These are phyloP conservation scores for Thyridium curvatum DNA, from an alignment of 2,329 filamentous ascomycete species.

Conservation along the genomic window DNA sequence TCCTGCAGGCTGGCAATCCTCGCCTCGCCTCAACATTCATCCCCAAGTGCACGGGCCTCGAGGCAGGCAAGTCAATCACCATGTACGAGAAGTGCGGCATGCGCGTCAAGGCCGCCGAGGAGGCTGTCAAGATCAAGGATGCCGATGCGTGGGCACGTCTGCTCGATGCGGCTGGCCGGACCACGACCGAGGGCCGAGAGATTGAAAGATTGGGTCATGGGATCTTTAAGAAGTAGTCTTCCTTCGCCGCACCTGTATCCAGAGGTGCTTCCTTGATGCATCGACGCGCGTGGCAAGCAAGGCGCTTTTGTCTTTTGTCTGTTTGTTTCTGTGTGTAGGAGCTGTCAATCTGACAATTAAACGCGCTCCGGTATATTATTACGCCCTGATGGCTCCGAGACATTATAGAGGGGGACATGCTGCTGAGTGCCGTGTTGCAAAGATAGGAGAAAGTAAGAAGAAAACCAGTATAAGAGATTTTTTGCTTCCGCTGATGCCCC, in stretches of 20 bases:
- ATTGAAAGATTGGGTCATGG: conserved; percentile 72
- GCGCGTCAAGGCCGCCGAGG: conserved; percentile 82
- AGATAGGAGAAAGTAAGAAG: too few species aligned
- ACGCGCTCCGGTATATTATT: too few species aligned
- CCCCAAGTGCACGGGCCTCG: conserved; percentile 73
- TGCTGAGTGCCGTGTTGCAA: too few species aligned
- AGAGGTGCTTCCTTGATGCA: neutral
- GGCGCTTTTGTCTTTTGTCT: too few species aligned
- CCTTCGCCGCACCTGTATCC: too few species aligned
- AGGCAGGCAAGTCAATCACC: conserved; percentile 63
- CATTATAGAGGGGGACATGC: too few species aligned
- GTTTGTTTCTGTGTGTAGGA: too few species aligned
- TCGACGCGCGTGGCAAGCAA: neutral
- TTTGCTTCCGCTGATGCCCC: too few species aligned
- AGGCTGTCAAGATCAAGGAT: conserved; percentile 79
- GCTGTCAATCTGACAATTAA: too few species aligned
- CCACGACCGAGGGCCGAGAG: conserved; percentile 62
- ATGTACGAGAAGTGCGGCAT: conserved; percentile 98
- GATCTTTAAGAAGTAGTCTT: conserved; percentile 41
- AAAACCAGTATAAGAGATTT: too few species aligned
- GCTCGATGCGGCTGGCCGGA: conserved; percentile 65
- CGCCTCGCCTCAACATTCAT: conserved; percentile 80
- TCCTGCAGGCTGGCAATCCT: conserved; percentile 82
- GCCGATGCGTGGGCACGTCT: conserved; percentile 67
- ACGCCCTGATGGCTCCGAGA: too few species aligned